Conservation (phyloP, 225 moss, liverwort and hornwort genomes). For the Bryoerythrophyllum caledonicum region DNA sequence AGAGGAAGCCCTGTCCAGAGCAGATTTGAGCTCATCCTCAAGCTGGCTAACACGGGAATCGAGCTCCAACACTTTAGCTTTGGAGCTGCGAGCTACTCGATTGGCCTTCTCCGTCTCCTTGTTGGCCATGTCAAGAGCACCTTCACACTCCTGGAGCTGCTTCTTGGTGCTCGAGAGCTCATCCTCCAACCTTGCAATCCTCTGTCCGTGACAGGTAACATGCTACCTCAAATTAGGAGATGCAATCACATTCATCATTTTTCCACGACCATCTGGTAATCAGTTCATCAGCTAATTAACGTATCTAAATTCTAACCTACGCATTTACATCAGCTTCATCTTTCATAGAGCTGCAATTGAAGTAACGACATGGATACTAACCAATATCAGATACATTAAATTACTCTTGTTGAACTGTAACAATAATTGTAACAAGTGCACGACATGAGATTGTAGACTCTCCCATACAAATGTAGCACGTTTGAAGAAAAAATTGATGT, state of each 20-base stretch:
- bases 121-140: background rate
- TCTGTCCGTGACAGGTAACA: background rate
- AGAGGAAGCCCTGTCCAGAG: background rate
- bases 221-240: background rate
- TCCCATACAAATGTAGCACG: background rate
- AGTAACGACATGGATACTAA: background rate
- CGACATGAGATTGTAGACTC: background rate
- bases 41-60: background rate
- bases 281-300: background rate
- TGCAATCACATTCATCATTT: background rate
- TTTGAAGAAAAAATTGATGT: background rate
- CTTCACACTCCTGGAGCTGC: constrained; percentile 1
- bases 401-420: background rate
- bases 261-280: background rate
- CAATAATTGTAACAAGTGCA: background rate
- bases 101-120: background rate
- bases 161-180: background rate
- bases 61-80: background rate
- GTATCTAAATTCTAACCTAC: background rate
- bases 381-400: background rate
- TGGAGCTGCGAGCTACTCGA: background rate
- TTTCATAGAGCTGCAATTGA: background rate
- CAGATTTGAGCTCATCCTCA: background rate
- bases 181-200: background rate
- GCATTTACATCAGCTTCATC: background rate